Evolutionary conservation across 331 rosid species (phyloP), one percentile per base, ranked within the genome.

Genomic region (Quercus tomentella): DNA sequence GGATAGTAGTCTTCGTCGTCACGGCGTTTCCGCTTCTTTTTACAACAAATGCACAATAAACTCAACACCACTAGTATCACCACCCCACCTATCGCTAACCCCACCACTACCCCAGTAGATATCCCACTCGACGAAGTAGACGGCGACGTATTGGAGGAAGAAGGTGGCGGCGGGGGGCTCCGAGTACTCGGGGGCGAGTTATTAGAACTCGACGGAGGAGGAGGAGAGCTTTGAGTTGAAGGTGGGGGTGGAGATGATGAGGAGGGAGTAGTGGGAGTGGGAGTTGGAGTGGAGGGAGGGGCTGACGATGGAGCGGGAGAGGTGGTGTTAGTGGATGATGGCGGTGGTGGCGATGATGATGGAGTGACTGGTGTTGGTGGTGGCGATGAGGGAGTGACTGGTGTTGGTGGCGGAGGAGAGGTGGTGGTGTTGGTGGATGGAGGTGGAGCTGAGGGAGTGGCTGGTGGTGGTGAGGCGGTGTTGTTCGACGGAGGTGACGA

Each of bases 1-100:
- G 70, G 78, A 52, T 86, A 84, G 79, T 89, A 88, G 31, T 41
- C 81, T 45, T 90, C 92, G 52, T 93, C 94, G 54, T 87, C 97
- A n/a, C 91, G 82, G 65, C 87, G 92, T 76, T 94, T 89, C 87
- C 88, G 89, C 86, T 84, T 96, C 90, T 89, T 96, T 88, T 88
- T 93, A 26, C 92, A 87, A 72, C 89, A 93, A 22, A 96, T 71
- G 82, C 90, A 91, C 43, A 82, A 73, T 66, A 92, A 28, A 81
- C 93, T 91, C 49, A 96, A 43, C 56, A 93, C 84, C 33, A 87
- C 63, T 25, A 96, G 77, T 23, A 96, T n/a, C 67, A 84, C 92
- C 25, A 92, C 94, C 0, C 93, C 99, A 8, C 94, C 97, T 0
- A 89, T 79, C 51, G 94, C 97, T 56, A 91, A 86, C 65, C 94